These are phyloP conservation scores for Penicillium brasilianum DNA, from an alignment of 2,329 filamentous ascomycete species.

Conservation along the genomic window DNA sequence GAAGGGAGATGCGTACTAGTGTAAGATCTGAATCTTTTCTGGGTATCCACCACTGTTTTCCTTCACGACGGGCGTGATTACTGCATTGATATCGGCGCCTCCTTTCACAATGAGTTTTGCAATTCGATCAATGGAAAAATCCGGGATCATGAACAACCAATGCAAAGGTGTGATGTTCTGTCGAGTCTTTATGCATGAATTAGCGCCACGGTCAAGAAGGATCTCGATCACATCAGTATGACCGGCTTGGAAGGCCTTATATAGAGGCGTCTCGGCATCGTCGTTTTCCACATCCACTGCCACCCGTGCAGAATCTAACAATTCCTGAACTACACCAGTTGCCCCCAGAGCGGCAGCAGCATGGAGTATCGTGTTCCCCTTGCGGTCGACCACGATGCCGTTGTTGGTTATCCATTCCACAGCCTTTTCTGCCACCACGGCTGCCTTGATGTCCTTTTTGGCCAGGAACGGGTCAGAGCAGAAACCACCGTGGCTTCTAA, in stretches of 20 bases:
- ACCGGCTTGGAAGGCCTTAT: constrained; percentile 37
- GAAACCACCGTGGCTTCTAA: constrained; percentile 31
- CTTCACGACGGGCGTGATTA: constrained; percentile 24
- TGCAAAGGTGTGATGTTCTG: constrained; percentile 31
- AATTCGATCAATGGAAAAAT: constrained; percentile 21
- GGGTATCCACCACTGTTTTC: constrained; percentile 27
- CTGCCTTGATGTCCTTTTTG: constrained; percentile 25
- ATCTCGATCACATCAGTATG: constrained; percentile 31
- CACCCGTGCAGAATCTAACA: constrained; percentile 27
- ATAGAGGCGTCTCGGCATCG: constrained; percentile 34
- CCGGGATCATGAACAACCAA: constrained; percentile 34
- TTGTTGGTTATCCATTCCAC: constrained; percentile 19
- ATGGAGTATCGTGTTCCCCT: constrained; percentile 35
- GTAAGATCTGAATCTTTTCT: constrained; percentile 29
- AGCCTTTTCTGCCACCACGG: constrained; percentile 13
- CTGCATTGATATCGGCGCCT: constrained; percentile 31
- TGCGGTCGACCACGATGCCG: constrained; percentile 26
- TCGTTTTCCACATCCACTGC: constrained; percentile 32
- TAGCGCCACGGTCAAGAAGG: constrained; percentile 32
- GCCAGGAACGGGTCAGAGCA: constrained; percentile 31
- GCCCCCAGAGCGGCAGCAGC: constrained; percentile 31
- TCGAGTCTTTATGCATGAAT: constrained; percentile 24
- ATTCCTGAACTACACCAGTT: constrained; percentile 16
- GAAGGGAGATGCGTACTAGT: constrained; percentile 29
- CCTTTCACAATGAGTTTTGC: constrained; percentile 26